phyloP scores from a whole-genome alignment of 164 flowering plant species.

The Stephania cephalantha region DNA sequence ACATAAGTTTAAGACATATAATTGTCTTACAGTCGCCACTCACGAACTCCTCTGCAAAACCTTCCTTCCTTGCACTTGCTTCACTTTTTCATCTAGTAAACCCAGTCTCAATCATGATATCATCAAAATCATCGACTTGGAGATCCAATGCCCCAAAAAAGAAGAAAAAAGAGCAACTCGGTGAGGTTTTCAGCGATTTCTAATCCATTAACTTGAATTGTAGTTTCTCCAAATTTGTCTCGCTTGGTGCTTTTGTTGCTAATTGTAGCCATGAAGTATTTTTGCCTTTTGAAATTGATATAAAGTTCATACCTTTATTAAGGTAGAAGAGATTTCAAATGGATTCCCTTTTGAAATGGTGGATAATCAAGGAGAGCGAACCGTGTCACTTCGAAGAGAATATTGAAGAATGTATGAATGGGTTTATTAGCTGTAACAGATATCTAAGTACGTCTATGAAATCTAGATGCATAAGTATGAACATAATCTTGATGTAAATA shows the following conservation, averaged over 20 bases:
- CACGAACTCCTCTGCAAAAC: constrained; percentile 13
- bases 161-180: constrained; percentile 39
- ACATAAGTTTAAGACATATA: no score
- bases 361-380: constrained; percentile 57
- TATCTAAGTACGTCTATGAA: no score
- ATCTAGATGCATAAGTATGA: no score
- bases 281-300: no score
- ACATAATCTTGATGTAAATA: no score
- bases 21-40: no score
- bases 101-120: constrained; percentile 39
- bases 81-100: constrained; percentile 24
- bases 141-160: constrained; percentile 51
- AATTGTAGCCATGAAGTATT: no score
- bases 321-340: constrained; percentile 53
- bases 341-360: constrained; percentile 68
- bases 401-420: no score
- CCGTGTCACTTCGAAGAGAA: constrained; percentile 48
- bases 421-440: no score
- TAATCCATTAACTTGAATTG: neutral
- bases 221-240: neutral
- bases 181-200: constrained; percentile 20
- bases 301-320: neutral
- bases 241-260: no score
- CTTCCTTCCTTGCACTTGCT: constrained; percentile 10
- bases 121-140: constrained; percentile 45